phyloP scores from a whole-genome alignment of 176 grass and related monocot genomes.

The Oryza rufipogon region DNA sequence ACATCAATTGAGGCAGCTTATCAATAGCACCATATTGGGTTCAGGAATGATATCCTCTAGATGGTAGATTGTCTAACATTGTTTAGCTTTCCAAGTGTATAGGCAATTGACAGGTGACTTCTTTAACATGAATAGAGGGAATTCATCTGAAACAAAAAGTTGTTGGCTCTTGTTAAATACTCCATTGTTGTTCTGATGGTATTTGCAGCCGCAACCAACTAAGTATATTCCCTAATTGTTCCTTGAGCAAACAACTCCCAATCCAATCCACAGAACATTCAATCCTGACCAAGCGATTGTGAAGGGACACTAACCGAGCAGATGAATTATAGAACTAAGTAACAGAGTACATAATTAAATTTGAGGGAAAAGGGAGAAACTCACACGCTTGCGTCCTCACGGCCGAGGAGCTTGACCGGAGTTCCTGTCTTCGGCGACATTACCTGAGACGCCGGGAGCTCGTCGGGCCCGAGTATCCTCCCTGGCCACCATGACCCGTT shows the following conservation, averaged over 20 bases:
- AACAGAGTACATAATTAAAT: neutral
- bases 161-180: neutral
- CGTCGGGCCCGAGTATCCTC: slow-evolving; percentile 71
- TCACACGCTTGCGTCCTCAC: slow-evolving; percentile 89
- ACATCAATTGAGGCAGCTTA: neutral
- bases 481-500: slow-evolving; percentile 94
- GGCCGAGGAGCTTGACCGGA: slow-evolving; percentile 82
- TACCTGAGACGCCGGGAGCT: slow-evolving; percentile 73
- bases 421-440: slow-evolving; percentile 82
- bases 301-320: neutral
- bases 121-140: slow-evolving; percentile 5
- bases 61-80: neutral
- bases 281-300: neutral
- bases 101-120: neutral
- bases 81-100: neutral
- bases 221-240: neutral
- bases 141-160: neutral
- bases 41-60: neutral
- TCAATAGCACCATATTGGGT: neutral
- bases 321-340: neutral
- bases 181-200: slow-evolving; percentile 15
- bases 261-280: neutral
- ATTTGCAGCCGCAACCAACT: neutral
- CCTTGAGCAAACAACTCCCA: slow-evolving; percentile 3
- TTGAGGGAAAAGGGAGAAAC: slow-evolving; percentile 10